Base-by-base conservation (phyloP, 2,329 filamentous ascomycete genomes). In the Penicillium sp. region DNA sequence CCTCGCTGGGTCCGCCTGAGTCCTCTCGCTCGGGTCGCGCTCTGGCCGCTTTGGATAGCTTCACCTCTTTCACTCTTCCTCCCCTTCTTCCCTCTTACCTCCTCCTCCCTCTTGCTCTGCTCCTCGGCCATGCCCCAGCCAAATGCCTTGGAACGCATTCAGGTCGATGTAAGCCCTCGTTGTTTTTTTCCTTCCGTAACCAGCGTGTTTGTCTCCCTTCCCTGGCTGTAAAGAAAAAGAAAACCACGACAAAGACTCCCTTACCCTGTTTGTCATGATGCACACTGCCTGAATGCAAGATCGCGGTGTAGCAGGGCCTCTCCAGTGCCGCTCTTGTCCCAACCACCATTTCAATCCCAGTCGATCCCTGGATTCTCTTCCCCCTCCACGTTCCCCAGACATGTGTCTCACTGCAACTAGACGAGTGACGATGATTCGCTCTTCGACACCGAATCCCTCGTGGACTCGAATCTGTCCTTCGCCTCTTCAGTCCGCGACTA, bases 391-490 rank as follows among this genome's bases (percentile, higher is more conserved):
- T 27, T n/a, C 14, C 14, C 25, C 5, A 4, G 25, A 6, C 11
- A 27, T 4, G 11, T 27, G 6, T 7, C 25, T 27, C 25, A 27
- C 25, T 4, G 4, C 6, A 6, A 4, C 6, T 27, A 63, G 60
- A 63, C 59, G 34, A 64, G 60, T 43, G 62, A 64, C 33, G 60
- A 64, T 18, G 62, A 64, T 30, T 63, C 60, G 1, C 40, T 62
- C 34, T 60, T 50, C 39, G 61, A 63, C 35, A 41, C 51, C 15
- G 31, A 59, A 42, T 58, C 61, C n/a, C 20, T 69, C 36, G 47
- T 61, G 20, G 68, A 62, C 16, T 73, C 72, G 45, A 69, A 62
- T 34, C 50, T 61, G 23, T 66, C 65, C 36, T 58, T 61, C 15
- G 62, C 65, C 4, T 63, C 72, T 3, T 72, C 60, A 3, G 56